A percentile compares a stretch with the other conserved stretches of the same genome.
Evolutionary conservation across 139 green algal genomes (phyloP).

Genomic region (Tetraselmis striata): DNA sequence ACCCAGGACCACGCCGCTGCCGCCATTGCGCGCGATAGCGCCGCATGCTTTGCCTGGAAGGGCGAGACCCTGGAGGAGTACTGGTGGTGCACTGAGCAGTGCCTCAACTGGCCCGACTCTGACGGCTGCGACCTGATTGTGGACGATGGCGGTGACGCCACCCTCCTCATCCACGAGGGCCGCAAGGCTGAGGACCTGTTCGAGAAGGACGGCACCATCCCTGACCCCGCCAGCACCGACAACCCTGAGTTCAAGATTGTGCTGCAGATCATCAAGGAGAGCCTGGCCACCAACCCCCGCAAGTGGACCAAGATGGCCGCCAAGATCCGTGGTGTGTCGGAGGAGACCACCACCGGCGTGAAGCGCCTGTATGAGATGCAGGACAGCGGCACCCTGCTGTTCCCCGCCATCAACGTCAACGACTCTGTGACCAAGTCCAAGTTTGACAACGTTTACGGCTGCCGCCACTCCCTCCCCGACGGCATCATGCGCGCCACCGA

Average conservation of each 20-base stretch:
- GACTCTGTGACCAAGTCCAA: slow-evolving; percentile 99
- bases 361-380: slow-evolving; percentile 99
- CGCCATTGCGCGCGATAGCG: slow-evolving; percentile 91
- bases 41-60: slow-evolving; percentile 98
- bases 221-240: slow-evolving; percentile 88
- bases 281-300: slow-evolving; percentile 51
- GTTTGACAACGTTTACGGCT: slow-evolving; percentile 99
- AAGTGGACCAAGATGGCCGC: slow-evolving; percentile 81
- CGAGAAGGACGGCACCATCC: slow-evolving; percentile 82
- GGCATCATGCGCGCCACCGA: slow-evolving; percentile 99
- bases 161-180: slow-evolving; percentile 98
- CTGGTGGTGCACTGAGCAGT: slow-evolving; percentile 99
- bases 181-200: slow-evolving; percentile 90
- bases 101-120: slow-evolving; percentile 80
- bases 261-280: slow-evolving; percentile 82
- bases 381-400: slow-evolving; percentile 78
- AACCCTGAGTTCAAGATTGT: slow-evolving; percentile 99
- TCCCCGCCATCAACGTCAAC: slow-evolving; percentile 99
- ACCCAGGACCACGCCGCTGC: slow-evolving; percentile 98
- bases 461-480: slow-evolving; percentile 97
- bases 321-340: slow-evolving; percentile 83
- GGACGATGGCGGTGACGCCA: slow-evolving; percentile 97
- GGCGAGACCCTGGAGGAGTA: slow-evolving; percentile 99
- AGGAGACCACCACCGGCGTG: slow-evolving; percentile 99
- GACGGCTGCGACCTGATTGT: slow-evolving; percentile 92